These are phyloP conservation scores for Candida oleophila DNA, from an alignment of 805 yeast species.

Conservation along the genomic window DNA sequence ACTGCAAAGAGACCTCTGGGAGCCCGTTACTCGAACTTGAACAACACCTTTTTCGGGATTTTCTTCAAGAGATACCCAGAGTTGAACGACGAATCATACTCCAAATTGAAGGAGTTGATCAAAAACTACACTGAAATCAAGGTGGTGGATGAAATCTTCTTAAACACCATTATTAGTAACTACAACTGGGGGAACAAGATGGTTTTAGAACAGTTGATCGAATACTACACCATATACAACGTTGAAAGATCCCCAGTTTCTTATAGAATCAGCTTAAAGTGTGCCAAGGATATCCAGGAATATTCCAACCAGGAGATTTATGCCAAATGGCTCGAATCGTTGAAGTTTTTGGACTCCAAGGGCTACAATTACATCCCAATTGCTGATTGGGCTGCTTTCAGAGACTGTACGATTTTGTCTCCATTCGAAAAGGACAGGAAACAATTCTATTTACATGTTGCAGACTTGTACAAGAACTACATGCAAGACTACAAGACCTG, in stretches of 20 bases:
- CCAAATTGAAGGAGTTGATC: constrained; percentile 56
- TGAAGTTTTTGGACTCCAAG: constrained; percentile 47
- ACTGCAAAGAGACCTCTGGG: constrained; percentile 50
- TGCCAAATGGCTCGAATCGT: constrained; percentile 53
- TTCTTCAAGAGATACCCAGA: constrained; percentile 62
- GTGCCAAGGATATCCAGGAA: constrained; percentile 63
- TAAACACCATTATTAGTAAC: constrained; percentile 71
- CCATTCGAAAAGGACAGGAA: constrained; percentile 44
- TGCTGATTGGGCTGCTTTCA: constrained; percentile 82
- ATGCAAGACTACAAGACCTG: constrained; percentile 37
- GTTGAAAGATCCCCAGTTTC: constrained; percentile 67
- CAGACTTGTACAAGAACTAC: constrained; percentile 45
- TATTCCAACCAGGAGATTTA: constrained; percentile 51
- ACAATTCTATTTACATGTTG: constrained; percentile 53
- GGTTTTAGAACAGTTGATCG: constrained; percentile 63
- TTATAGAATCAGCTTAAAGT: constrained; percentile 69
- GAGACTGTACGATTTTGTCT: constrained; percentile 69
- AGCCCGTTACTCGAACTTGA: constrained; percentile 70
- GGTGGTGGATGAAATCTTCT: constrained; percentile 74
- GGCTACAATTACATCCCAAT: constrained; percentile 67
- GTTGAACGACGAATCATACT: constrained; percentile 53
- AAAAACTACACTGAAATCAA: constrained; percentile 54
- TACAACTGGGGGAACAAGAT: constrained; percentile 65
- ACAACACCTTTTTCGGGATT: constrained; percentile 64
- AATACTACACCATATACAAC: constrained; percentile 56